phyloP scores from a whole-genome alignment of 129 eudicot species.

The Chrysanthemum makinoi region DNA sequence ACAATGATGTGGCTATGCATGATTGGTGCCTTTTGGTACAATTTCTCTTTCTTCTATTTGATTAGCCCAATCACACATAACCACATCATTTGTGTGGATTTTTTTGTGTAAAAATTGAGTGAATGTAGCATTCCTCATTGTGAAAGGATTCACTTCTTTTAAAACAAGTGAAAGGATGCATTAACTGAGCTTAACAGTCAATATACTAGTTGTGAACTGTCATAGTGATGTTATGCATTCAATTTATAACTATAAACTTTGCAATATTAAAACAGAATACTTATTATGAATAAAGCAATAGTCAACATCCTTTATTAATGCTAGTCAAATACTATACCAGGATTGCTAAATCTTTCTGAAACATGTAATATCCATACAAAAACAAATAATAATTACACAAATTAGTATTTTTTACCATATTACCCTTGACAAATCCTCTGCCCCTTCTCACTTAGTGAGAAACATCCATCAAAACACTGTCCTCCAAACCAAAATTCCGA shows the following conservation, averaged over 20 bases:
- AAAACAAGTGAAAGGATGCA: background rate
- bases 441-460: conserved; percentile 28
- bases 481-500: conserved; percentile 13
- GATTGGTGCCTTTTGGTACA: no score
- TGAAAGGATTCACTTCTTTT: background rate
- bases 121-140: no score
- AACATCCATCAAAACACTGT: conserved; percentile 18
- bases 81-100: no score
- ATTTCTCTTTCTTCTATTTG: no score
- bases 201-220: conserved; percentile 6
- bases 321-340: conserved; percentile 31
- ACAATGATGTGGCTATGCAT: no score
- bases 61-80: no score
- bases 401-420: conserved; percentile 24
- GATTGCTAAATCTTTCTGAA: conserved; percentile 35
- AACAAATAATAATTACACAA: conserved; percentile 34
- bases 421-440: conserved; percentile 23
- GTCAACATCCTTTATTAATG: conserved; percentile 31
- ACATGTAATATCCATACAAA: conserved; percentile 30
- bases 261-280: conserved; percentile 16
- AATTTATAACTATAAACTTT: conserved; percentile 18
- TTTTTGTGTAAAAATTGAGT: no score
- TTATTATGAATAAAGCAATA: conserved; percentile 22
- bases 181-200: background rate
- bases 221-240: conserved; percentile 19